Percentiles rank a stretch among this genome's conserved stretches.
phyloP scores from a whole-genome alignment of 768 basidiomycete genomes.

The Clitopilus hobsonii region DNA sequence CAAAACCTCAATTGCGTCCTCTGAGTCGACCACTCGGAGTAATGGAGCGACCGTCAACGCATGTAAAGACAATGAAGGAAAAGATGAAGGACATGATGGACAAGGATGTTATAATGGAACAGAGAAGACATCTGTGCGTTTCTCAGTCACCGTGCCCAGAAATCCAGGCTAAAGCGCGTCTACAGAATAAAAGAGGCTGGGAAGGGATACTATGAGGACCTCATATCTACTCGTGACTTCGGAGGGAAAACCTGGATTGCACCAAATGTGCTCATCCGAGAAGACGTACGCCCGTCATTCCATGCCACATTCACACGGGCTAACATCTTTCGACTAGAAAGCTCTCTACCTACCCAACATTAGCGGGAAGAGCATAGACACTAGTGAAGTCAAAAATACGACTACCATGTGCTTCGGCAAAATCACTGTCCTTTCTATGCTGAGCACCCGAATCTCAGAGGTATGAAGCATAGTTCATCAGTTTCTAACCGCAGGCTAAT shows the following conservation, averaged over 20 bases:
- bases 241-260: conserved; percentile 97
- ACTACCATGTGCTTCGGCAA: conserved; percentile 72
- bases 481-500: background rate
- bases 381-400: conserved; percentile 58
- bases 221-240: conserved; percentile 69
- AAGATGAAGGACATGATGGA: conserved; percentile 68
- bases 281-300: conserved; percentile 61
- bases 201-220: conserved; percentile 86
- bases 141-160: background rate
- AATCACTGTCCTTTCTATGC: conserved; percentile 75
- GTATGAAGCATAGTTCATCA: conserved; percentile 30
- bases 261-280: conserved; percentile 81
- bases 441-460: conserved; percentile 87
- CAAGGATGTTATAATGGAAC: conserved; percentile 62
- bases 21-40: conserved; percentile 77
- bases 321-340: conserved; percentile 53
- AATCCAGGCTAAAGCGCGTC: background rate
- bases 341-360: conserved; percentile 91
- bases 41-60: conserved; percentile 57
- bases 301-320: background rate
- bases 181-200: conserved; percentile 47
- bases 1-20: conserved; percentile 22
- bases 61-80: conserved; percentile 53
- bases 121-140: conserved; percentile 60
- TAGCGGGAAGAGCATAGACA: conserved; percentile 61